A percentile compares a stretch with the other conserved stretches of the same genome.
Evolutionary conservation across 2,329 filamentous ascomycete species (phyloP).

Genomic region (Beauveria medogensis): DNA sequence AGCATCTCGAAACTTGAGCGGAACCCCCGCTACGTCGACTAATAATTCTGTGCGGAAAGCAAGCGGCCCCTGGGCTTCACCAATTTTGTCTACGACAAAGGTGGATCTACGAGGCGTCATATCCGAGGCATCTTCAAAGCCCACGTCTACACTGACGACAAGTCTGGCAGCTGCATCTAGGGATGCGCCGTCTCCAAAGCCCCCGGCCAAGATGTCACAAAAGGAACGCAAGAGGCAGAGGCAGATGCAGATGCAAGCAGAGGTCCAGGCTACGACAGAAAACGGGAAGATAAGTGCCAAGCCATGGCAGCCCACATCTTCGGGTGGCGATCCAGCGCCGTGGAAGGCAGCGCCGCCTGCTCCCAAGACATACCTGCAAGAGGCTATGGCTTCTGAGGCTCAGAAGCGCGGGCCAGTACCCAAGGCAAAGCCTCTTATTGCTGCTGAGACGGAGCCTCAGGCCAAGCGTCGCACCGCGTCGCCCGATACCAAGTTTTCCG

Average conservation of each 20-base stretch:
- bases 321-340: constrained; percentile 41
- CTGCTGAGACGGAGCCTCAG: constrained; percentile 32
- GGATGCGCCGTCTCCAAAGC: constrained; percentile 25
- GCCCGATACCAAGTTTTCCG: constrained; percentile 55
- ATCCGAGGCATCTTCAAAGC: constrained; percentile 45
- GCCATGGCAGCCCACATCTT: constrained; percentile 36
- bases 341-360: constrained; percentile 56
- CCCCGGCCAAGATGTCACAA: constrained; percentile 66
- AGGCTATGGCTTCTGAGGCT: constrained; percentile 32
- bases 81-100: constrained; percentile 50
- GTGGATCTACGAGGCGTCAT: constrained; percentile 73
- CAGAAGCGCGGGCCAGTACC: constrained; percentile 21
- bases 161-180: constrained; percentile 42
- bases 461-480: constrained; percentile 45
- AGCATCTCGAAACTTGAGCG: neutral
- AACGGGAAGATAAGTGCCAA: constrained; percentile 23
- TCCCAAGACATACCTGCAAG: constrained; percentile 42
- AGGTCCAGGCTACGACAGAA: constrained; percentile 32
- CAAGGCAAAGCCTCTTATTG: constrained; percentile 34
- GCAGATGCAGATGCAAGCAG: constrained; percentile 60
- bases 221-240: constrained; percentile 86
- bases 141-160: constrained; percentile 45
- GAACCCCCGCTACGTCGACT: neutral
- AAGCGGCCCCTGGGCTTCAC: constrained; percentile 41
- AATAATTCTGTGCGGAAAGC: constrained; percentile 7